Evolutionary conservation across 2,329 filamentous ascomycete species (phyloP).

Genomic region (Aphanocladium album): DNA sequence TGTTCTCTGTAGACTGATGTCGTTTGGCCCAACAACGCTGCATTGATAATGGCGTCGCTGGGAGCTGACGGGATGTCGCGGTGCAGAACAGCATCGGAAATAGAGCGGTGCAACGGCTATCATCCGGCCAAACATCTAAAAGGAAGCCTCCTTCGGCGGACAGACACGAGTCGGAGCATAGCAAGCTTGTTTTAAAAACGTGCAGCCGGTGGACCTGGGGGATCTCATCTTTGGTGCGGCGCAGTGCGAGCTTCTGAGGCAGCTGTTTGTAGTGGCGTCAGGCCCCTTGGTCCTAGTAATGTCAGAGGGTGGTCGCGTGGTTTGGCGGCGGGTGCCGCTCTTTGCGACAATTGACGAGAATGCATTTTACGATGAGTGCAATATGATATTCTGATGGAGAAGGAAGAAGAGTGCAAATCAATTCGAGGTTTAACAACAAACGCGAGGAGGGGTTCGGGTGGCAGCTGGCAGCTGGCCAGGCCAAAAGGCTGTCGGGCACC

Average conservation of each 20-base stretch:
- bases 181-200: neutral
- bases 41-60: neutral
- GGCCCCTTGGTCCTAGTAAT: neutral
- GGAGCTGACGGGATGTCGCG: neutral
- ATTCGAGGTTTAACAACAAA: neutral
- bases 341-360: neutral
- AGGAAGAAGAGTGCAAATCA: neutral
- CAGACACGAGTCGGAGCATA: neutral
- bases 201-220: neutral
- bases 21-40: neutral
- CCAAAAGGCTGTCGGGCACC: neutral
- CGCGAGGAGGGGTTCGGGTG: neutral
- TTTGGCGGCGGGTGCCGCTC: neutral
- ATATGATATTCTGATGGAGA: neutral
- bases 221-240: neutral
- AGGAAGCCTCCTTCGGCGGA: neutral
- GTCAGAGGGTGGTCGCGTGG: neutral
- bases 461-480: conserved; percentile 3
- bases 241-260: conserved; percentile 8
- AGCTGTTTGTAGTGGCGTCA: conserved; percentile 2
- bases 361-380: neutral
- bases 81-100: neutral
- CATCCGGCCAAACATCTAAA: neutral
- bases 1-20: neutral
- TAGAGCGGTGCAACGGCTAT: neutral